phyloP scores from a whole-genome alignment of 257 asterid genomes.

The Eustoma russellianum region DNA sequence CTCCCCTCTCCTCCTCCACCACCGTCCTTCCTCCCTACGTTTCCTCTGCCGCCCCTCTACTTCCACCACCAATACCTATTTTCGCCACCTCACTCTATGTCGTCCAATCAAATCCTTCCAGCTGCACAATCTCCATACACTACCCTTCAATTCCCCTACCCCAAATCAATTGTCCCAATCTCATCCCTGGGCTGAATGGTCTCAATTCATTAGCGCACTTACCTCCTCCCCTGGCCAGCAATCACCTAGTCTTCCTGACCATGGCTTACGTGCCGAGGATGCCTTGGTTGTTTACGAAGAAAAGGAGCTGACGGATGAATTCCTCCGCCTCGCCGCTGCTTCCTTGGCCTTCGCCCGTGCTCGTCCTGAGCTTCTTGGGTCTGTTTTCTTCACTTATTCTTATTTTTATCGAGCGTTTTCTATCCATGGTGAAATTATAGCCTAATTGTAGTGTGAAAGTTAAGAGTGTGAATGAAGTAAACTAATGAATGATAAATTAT shows the following conservation, averaged over 20 bases:
- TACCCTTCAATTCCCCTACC: constrained; percentile 11
- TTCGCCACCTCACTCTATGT: constrained; percentile 23
- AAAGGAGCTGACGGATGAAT: constrained; percentile 44
- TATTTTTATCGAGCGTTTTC: background rate
- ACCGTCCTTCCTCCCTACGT: constrained; percentile 13
- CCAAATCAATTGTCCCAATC: constrained; percentile 7
- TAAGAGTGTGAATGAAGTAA: background rate
- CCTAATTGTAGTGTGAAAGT: background rate
- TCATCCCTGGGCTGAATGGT: constrained; percentile 93
- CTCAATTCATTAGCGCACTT: constrained; percentile 32
- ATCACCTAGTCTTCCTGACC: constrained; percentile 8
- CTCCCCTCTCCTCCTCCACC: constrained; percentile 12
- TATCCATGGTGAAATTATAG: background rate
- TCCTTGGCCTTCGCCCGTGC: constrained; percentile 67
- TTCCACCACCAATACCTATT: constrained; percentile 17
- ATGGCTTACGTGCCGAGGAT: constrained; percentile 38
- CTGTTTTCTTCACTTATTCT: constrained; percentile 7
- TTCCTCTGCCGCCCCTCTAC: constrained; percentile 40
- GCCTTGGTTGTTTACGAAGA: constrained; percentile 63
- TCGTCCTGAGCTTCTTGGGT: constrained; percentile 63
- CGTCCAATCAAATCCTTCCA: constrained; percentile 12
- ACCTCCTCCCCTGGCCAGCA: constrained; percentile 18
- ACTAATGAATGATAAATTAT: background rate
- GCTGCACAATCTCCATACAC: constrained; percentile 11
- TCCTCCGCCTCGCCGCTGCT: constrained; percentile 37